A percentile compares a stretch with the other conserved stretches of the same genome.
Conservation (phyloP, 345 rosid genomes). For the Mallotus nudiflorus region DNA sequence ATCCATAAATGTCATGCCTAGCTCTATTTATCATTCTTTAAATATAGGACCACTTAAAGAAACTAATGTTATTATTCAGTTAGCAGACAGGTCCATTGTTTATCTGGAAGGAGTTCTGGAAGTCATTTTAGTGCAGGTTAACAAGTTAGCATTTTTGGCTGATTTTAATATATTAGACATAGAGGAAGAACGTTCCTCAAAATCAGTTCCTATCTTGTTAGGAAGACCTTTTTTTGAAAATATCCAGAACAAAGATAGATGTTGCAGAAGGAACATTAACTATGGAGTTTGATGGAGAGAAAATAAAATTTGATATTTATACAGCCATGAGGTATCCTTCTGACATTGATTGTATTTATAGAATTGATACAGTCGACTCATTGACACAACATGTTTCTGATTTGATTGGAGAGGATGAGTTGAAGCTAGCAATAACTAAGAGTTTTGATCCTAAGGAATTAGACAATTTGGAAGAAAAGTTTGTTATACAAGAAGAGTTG, state of each 20-base stretch:
- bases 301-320: not conserved
- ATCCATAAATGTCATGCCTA: not conserved
- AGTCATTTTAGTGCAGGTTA: not conserved
- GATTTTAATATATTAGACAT: not conserved
- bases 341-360: not conserved
- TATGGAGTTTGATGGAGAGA: not conserved
- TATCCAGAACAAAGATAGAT: not conserved
- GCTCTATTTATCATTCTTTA: not conserved
- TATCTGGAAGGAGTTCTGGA: not conserved
- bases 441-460: not conserved
- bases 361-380: not conserved
- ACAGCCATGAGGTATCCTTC: not conserved
- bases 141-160: not conserved
- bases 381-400: not conserved
- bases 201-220: not conserved
- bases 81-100: not conserved
- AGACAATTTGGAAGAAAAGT: not conserved
- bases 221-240: not conserved
- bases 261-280: not conserved
- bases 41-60: not conserved
- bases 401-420: not conserved
- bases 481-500: not conserved
- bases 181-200: not conserved
- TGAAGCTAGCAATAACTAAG: not conserved
- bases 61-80: not conserved